A percentile compares a stretch with the other conserved stretches of the same genome.
phyloP scores from a whole-genome alignment of 768 basidiomycete genomes.

The Nidularia sp. region DNA sequence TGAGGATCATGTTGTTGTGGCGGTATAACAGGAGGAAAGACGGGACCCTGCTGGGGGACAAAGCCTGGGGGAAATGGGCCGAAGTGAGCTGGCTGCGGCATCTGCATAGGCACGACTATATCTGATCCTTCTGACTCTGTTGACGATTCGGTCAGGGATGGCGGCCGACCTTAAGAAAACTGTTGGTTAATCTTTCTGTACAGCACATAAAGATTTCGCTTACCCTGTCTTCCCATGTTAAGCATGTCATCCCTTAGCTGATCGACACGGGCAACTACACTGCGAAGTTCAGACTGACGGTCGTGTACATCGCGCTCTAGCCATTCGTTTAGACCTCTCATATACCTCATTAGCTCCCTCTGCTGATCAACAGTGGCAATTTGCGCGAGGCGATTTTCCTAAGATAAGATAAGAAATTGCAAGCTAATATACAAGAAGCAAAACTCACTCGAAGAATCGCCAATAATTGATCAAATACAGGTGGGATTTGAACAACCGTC shows the following conservation, averaged over 20 bases:
- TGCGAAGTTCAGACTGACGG: slow-evolving; percentile 69
- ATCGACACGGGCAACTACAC: slow-evolving; percentile 59
- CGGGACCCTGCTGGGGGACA: not conserved
- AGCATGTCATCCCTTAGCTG: slow-evolving; percentile 39
- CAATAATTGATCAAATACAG: slow-evolving; percentile 66
- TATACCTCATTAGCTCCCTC: slow-evolving; percentile 76
- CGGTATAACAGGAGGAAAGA: not conserved
- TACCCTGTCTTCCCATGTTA: slow-evolving; percentile 30
- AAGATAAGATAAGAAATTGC: slow-evolving; percentile 4
- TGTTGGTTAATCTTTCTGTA: too few species aligned
- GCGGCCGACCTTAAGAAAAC: not conserved
- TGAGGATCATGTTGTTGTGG: not conserved
- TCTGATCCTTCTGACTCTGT: not conserved
- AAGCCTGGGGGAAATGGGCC: not conserved
- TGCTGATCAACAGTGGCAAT: slow-evolving; percentile 75
- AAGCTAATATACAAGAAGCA: slow-evolving; percentile 1
- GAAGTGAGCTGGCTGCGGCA: not conserved
- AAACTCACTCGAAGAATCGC: slow-evolving; percentile 56
- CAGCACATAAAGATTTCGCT: not conserved
- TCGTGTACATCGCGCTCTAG: slow-evolving; percentile 74
- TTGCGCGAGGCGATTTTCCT: slow-evolving; percentile 78
- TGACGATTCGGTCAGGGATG: not conserved
- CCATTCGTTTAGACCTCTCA: slow-evolving; percentile 76
- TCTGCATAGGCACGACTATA: not conserved
- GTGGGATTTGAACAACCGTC: slow-evolving; percentile 60